Evolutionary conservation across 768 basidiomycete species (phyloP).

Genomic region (Amanita pallidorosea): DNA sequence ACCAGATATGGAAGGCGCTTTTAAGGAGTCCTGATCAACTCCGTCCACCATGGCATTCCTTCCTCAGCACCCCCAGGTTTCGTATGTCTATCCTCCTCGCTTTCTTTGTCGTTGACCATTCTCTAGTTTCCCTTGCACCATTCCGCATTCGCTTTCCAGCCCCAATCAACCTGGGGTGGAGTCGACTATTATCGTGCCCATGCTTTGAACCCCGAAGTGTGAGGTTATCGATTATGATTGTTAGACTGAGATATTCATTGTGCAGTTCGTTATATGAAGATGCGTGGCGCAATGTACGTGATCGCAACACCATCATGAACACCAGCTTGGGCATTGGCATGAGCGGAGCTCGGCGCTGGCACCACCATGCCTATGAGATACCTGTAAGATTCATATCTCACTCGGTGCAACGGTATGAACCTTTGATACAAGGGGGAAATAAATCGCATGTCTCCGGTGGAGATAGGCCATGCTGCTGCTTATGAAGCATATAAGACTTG

Average conservation of each 20-base stretch:
- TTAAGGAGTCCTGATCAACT: not conserved
- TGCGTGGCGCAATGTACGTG: conserved; percentile 36
- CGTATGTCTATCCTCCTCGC: not conserved
- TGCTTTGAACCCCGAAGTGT: conserved; percentile 29
- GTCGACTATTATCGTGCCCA: conserved; percentile 36
- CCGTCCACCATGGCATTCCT: not conserved
- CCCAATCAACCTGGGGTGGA: conserved; percentile 16
- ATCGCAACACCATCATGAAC: conserved; percentile 22
- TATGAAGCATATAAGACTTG: conserved; percentile 68
- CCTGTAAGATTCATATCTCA: conserved; percentile 24
- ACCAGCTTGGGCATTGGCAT: conserved; percentile 37
- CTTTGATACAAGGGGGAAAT: conserved; percentile 34
- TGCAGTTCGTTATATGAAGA: conserved; percentile 46
- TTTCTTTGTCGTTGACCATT: not conserved
- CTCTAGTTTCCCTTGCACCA: not conserved
- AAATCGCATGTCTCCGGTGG: conserved; percentile 37
- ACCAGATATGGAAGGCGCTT: not conserved
- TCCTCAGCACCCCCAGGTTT: not conserved
- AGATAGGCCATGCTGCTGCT: conserved; percentile 69
- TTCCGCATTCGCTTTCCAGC: conserved; percentile 2
- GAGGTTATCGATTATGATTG: conserved; percentile 7
- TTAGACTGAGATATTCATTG: conserved; percentile 6
- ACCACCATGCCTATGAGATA: conserved; percentile 55
- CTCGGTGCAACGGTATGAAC: conserved; percentile 1
- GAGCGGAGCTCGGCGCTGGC: conserved; percentile 55